phyloP scores from a whole-genome alignment of 1,284 basidiomycete genomes.

The Marasmius oreades region DNA sequence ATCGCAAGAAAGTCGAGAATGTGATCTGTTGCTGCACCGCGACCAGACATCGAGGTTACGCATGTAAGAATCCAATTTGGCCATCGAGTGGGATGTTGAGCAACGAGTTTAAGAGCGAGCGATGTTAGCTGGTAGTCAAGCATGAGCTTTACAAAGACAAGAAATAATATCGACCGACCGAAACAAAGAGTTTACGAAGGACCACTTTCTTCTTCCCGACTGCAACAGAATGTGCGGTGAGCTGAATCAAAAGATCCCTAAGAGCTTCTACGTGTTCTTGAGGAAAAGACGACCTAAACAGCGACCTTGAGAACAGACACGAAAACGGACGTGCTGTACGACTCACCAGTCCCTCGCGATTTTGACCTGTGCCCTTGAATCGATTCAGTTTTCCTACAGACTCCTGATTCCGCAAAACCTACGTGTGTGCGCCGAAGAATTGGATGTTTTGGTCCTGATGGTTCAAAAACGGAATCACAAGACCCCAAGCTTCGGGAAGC shows the following conservation, averaged over 20 bases:
- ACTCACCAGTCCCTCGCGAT: conserved; percentile 84
- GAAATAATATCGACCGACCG: conserved; percentile 47
- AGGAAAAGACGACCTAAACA: conserved; percentile 60
- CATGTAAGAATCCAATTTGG: conserved; percentile 68
- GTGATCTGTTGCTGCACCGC: conserved; percentile 51
- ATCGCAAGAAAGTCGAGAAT: conserved; percentile 82
- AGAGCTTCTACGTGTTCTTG: conserved; percentile 47
- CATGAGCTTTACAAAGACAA: conserved; percentile 10
- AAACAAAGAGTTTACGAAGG: conserved; percentile 82
- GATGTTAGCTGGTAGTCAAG: conserved; percentile 52
- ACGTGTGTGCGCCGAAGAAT: conserved; percentile 88
- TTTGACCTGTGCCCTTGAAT: conserved; percentile 69
- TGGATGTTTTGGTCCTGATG: conserved; percentile 77
- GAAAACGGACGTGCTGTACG: neutral
- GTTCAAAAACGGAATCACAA: conserved; percentile 69
- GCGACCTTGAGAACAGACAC: neutral
- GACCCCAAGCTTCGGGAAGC: conserved; percentile 69
- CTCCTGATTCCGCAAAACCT: conserved; percentile 3
- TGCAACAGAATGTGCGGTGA: conserved; percentile 56
- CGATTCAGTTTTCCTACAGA: conserved; percentile 2
- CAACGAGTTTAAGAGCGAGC: conserved; percentile 71
- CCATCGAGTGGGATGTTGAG: conserved; percentile 56
- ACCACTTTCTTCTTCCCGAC: conserved; percentile 62
- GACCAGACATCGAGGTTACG: conserved; percentile 53
- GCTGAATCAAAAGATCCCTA: conserved; percentile 58